phyloP scores from a whole-genome alignment of 139 green algal genomes.

The Chlorella sp. region DNA sequence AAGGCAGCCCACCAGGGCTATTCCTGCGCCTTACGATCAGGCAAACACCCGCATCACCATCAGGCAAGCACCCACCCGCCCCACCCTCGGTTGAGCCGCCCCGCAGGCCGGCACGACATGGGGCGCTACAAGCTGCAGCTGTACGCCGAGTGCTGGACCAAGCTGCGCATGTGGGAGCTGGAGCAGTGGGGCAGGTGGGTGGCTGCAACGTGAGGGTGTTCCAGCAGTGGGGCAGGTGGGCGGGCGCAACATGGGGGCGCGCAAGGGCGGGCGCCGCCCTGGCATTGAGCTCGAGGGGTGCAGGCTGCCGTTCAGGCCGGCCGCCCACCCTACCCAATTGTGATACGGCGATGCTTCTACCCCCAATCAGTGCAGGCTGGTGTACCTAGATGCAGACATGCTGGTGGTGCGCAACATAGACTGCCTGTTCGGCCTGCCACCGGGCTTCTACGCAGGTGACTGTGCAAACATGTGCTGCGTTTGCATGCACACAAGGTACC shows the following conservation, averaged over 20 bases:
- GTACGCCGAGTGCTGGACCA: conserved; percentile 31
- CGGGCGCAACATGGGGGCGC: too few relatives aligned
- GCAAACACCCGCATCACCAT: too few relatives aligned
- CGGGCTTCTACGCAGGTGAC: conserved; percentile 30
- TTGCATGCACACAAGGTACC: too few relatives aligned
- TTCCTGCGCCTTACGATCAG: background rate
- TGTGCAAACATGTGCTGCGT: background rate
- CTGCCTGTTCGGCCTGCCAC: conserved; percentile 25
- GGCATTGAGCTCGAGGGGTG: too few relatives aligned
- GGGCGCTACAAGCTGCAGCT: conserved; percentile 10
- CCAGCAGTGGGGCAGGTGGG: background rate
- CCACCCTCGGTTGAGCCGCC: background rate
- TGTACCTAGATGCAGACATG: conserved; percentile 41
- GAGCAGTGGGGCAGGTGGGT: conserved; percentile 4
- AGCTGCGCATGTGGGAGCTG: conserved; percentile 25
- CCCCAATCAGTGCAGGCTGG: background rate
- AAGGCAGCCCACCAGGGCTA: background rate
- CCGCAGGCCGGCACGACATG: background rate
- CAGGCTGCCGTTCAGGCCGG: too few relatives aligned
- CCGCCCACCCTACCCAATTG: too few relatives aligned
- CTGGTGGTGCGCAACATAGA: conserved; percentile 32
- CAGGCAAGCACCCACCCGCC: too few relatives aligned
- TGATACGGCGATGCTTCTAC: too few relatives aligned
- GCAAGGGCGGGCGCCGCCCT: too few relatives aligned
- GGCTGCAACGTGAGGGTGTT: background rate